Evolutionary conservation across 306 rosid species (phyloP).

Genomic region (Hippophae gyantsensis): DNA sequence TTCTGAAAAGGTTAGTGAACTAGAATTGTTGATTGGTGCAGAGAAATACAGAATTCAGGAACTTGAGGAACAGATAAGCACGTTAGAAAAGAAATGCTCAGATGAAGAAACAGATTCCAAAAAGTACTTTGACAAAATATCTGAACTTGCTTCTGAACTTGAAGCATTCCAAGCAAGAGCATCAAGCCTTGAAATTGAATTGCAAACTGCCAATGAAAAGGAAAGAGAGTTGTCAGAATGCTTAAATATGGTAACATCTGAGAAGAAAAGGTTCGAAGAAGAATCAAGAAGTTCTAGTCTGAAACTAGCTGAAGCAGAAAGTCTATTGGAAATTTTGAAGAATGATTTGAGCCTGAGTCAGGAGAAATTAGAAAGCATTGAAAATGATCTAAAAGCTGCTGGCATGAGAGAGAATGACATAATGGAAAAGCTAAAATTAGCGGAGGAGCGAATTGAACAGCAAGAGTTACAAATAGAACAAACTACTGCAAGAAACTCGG

Average conservation of each 20-base stretch:
- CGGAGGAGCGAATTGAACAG: conserved; percentile 53
- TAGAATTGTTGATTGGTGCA: conserved; percentile 77
- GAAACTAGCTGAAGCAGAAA: conserved; percentile 73
- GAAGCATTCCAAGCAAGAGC: conserved; percentile 59
- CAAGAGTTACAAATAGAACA: conserved; percentile 44
- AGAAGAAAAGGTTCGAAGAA: conserved; percentile 61
- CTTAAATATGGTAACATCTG: conserved; percentile 38
- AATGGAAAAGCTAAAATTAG: conserved; percentile 45
- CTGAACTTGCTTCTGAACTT: conserved; percentile 54
- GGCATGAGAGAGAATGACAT: conserved; percentile 55
- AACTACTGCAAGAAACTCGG: conserved; percentile 43
- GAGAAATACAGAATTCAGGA: conserved; percentile 87
- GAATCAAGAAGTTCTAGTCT: conserved; percentile 33
- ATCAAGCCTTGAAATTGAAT: conserved; percentile 48
- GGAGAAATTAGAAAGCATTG: conserved; percentile 53
- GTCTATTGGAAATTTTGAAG: conserved; percentile 50
- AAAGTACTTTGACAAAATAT: conserved; percentile 39
- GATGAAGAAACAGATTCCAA: conserved; percentile 49
- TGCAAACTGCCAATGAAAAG: conserved; percentile 47
- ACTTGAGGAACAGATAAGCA: conserved; percentile 69
- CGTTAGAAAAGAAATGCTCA: conserved; percentile 46
- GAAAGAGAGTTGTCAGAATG: conserved; percentile 54
- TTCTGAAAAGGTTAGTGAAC: conserved; percentile 56
- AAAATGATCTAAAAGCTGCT: conserved; percentile 47
- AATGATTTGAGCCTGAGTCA: conserved; percentile 64